phyloP scores from a whole-genome alignment of 2,329 filamentous ascomycete species.

The Cadophora sp. region DNA sequence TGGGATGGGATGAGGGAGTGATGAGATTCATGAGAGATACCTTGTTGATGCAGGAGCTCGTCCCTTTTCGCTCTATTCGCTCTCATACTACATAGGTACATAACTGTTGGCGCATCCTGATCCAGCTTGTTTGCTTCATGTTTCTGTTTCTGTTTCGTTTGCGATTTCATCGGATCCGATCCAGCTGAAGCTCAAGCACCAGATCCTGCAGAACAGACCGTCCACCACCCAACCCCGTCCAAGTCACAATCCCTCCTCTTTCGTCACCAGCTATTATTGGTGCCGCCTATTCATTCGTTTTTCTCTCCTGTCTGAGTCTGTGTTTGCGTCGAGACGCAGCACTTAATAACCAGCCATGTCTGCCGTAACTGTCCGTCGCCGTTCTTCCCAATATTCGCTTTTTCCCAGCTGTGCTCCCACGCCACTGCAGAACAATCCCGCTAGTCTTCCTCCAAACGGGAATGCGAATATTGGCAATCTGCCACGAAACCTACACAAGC shows the following conservation, averaged over 20 bases:
- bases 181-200: background rate
- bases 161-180: slow-evolving; percentile 20
- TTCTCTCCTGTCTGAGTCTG: background rate
- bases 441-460: slow-evolving; percentile 17
- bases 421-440: slow-evolving; percentile 1
- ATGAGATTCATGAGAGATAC: background rate
- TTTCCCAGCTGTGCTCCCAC: slow-evolving; percentile 29
- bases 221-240: background rate
- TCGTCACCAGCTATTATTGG: background rate
- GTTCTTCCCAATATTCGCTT: slow-evolving; percentile 30
- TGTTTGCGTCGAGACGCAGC: background rate
- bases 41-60: slow-evolving; percentile 12
- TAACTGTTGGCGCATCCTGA: slow-evolving; percentile 15
- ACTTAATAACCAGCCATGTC: slow-evolving; percentile 20
- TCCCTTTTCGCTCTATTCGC: slow-evolving; percentile 15
- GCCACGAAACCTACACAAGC: background rate
- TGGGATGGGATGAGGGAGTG: background rate
- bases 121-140: slow-evolving; percentile 24
- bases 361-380: slow-evolving; percentile 3
- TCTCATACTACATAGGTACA: slow-evolving; percentile 23
- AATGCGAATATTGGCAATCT: slow-evolving; percentile 15
- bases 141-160: slow-evolving; percentile 25
- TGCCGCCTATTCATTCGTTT: slow-evolving; percentile 12
- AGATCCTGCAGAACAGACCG: slow-evolving; percentile 6
- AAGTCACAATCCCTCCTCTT: background rate